Evolutionary conservation across 176 grass and related monocot species (phyloP), one percentile per base, ranked within the genome.

Genomic region (Oryza meridionalis): DNA sequence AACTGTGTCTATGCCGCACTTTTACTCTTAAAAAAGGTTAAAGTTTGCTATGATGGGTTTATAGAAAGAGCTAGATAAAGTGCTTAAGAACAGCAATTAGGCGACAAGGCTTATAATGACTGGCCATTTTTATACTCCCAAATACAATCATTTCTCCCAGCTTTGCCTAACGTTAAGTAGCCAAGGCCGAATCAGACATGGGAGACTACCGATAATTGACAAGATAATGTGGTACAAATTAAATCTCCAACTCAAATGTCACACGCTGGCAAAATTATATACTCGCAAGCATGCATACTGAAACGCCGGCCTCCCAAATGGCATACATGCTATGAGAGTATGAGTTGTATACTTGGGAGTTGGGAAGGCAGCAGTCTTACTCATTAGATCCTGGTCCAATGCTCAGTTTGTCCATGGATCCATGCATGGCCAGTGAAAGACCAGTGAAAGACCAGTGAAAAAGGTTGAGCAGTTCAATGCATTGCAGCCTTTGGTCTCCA

Each of bases 341-440:
- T 27, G 75, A 77, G 67, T 81, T 74, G 22, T 19, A 85, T 32
- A 70, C 43, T 59, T 11, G 4, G 33, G 35, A 37, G 35, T 37
- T 37, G 5, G 35, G 6, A 37, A 37, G 35, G 35, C 35, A 55
- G 37, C 69, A 40, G 21, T 11, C 9, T 69, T 5, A 70, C 88
- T 73, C 59, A 81, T 81, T 73, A 78, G 77, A 86, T 74, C 67
- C 61, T 81, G 66, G 84, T 84, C 90, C 62, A 67, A 22, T 68
- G 32, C 76, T 65, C 42, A n/a, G 45, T 46, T 37, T 85, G 88
- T 27, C 73, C 66, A 79, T 26, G 72, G 55, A 77, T 27, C 67
- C 66, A 79, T 33, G 72, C 70, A 77, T 72, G 49, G 45, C 64
- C 64, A 69, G 75, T 85, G 62, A 82, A 50, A 74, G 13, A 72